Conservation (phyloP, 2,329 filamentous ascomycete genomes). For the Gremmenia infestans region DNA sequence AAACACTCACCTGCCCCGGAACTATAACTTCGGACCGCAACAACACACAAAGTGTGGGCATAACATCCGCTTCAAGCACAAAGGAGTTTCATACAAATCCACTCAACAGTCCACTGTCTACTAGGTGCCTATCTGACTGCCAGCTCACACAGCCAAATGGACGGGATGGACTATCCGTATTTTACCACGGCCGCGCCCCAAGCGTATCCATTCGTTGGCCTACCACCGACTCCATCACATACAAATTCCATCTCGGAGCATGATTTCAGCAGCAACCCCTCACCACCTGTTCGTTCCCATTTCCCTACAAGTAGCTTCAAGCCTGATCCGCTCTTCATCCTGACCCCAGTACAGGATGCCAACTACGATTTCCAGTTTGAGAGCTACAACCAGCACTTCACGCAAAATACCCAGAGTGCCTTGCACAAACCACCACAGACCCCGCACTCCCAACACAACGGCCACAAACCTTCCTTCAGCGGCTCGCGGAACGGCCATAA, state of each 20-base stretch:
- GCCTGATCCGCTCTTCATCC: conserved; percentile 20
- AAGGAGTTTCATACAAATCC: not conserved
- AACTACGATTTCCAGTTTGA: conserved; percentile 26
- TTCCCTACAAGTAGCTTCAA: conserved; percentile 6
- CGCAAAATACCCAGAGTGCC: conserved; percentile 16
- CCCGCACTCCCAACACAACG: conserved; percentile 27
- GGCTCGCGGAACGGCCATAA: conserved; percentile 18
- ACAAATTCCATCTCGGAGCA: conserved; percentile 34
- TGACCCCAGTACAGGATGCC: conserved; percentile 29
- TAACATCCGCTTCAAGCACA: too few species aligned
- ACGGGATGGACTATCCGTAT: conserved; percentile 52
- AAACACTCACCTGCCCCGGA: too few species aligned
- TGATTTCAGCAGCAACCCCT: conserved; percentile 40
- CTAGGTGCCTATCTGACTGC: too few species aligned
- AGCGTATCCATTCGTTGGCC: conserved; percentile 44
- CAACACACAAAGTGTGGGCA: too few species aligned
- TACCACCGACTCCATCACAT: conserved; percentile 36
- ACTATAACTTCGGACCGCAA: too few species aligned
- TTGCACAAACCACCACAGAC: conserved; percentile 17
- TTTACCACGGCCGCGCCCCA: conserved; percentile 38
- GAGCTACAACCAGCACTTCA: conserved; percentile 24
- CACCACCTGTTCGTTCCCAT: conserved; percentile 33
- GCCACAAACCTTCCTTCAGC: conserved; percentile 24
- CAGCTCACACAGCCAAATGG: not conserved
- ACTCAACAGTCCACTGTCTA: not conserved